Evolutionary conservation across 495 filamentous ascomycete genomes (phyloP).

Genomic region (Cercophora sp.): DNA sequence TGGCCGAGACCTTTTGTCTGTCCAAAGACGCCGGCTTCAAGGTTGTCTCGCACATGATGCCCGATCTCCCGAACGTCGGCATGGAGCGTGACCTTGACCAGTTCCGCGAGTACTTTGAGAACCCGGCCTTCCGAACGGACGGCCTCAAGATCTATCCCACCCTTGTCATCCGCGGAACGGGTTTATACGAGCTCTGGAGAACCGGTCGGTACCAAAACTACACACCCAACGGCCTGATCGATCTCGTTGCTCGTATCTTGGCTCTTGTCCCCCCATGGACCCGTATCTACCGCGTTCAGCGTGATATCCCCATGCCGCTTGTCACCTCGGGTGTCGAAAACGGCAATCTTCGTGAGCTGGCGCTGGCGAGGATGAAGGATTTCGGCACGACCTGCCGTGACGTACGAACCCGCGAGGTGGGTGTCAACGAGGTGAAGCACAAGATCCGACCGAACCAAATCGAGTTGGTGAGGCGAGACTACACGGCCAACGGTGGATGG

Average conservation of each 20-base stretch:
- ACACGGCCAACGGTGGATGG: slow-evolving; percentile 92
- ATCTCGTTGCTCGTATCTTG: slow-evolving; percentile 90
- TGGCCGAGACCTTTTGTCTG: slow-evolving; percentile 89
- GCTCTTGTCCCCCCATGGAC: slow-evolving; percentile 97
- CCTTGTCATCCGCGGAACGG: slow-evolving; percentile 93
- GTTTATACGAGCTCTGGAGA: slow-evolving; percentile 94
- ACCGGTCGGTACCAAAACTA: slow-evolving; percentile 98
- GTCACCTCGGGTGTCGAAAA: slow-evolving; percentile 97
- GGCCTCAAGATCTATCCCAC: slow-evolving; percentile 98
- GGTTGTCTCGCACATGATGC: slow-evolving; percentile 99
- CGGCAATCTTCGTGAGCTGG: slow-evolving; percentile 90
- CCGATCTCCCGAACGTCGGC: slow-evolving; percentile 93
- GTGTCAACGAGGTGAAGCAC: slow-evolving; percentile 97
- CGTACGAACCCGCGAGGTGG: slow-evolving; percentile 95
- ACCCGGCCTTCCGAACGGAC: slow-evolving; percentile 94
- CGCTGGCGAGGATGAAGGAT: slow-evolving; percentile 93
- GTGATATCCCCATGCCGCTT: slow-evolving; percentile 97
- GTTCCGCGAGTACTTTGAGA: slow-evolving; percentile 96
- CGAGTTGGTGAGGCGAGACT: slow-evolving; percentile 93
- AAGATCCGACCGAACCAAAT: slow-evolving; percentile 96
- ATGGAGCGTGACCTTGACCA: slow-evolving; percentile 97
- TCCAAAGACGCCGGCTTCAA: slow-evolving; percentile 98
- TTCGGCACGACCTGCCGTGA: slow-evolving; percentile 96
- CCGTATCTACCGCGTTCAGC: slow-evolving; percentile 95
- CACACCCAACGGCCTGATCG: slow-evolving; percentile 91